Conservation (phyloP, 306 rosid genomes). For the Myrica gale region DNA sequence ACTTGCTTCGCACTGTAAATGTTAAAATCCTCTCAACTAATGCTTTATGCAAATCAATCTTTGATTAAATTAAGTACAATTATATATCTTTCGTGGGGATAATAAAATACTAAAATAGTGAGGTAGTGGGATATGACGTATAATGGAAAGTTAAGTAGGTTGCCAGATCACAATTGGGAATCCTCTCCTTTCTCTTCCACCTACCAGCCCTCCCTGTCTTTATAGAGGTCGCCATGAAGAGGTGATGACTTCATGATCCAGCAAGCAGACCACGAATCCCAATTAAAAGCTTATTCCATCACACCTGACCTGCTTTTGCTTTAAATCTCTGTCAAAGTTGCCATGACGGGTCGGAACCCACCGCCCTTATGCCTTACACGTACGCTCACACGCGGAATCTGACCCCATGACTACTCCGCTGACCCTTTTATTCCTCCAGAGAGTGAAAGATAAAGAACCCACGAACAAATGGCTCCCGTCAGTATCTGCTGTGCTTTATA, state of each 20-base stretch:
- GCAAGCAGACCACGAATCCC: too few species aligned
- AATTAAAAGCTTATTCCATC: too few species aligned
- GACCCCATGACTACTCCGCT: conserved; percentile 35
- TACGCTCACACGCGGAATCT: conserved; percentile 37
- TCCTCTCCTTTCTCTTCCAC: conserved; percentile 23
- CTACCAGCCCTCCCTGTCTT: conserved; percentile 13
- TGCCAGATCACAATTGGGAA: conserved; percentile 8
- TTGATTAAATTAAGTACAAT: too few species aligned
- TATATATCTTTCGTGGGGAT: neutral
- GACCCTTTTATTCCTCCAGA: conserved; percentile 31
- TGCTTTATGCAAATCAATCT: too few species aligned
- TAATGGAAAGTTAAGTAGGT: conserved; percentile 17
- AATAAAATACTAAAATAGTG: conserved; percentile 10
- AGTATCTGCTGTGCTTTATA: neutral
- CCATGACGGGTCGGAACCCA: conserved; percentile 13
- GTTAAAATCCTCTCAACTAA: too few species aligned
- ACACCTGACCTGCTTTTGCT: neutral
- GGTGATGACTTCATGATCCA: too few species aligned
- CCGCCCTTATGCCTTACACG: conserved; percentile 32
- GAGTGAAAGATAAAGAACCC: conserved; percentile 10
- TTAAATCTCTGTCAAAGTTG: neutral
- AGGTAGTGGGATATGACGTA: conserved; percentile 42
- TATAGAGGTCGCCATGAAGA: too few species aligned
- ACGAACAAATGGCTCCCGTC: conserved; percentile 18
- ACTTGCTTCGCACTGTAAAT: too few species aligned